Evolutionary conservation across 139 green algal genomes (phyloP), one percentile per base, ranked within the genome.

Genomic region (Tetraselmis chui): DNA sequence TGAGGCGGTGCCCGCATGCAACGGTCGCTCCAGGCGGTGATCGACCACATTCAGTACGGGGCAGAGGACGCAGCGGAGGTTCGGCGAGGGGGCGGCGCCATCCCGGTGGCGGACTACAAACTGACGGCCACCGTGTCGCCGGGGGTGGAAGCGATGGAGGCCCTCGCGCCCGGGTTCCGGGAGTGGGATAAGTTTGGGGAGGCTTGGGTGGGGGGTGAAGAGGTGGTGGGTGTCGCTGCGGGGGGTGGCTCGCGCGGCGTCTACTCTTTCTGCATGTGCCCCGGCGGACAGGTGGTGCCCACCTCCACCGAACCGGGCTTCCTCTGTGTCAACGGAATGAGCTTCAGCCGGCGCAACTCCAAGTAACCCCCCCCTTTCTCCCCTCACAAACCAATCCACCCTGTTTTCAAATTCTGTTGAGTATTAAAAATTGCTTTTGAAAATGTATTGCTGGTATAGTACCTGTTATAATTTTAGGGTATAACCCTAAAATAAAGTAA

Each of bases 261-360:
- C 30, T 97, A 92, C 87, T 92, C 86, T n/a, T 97, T 97, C 81
- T 97, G 94, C 84, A 97, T 97, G 94, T 97, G 94, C 78, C 94
- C 94, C 2, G 92, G 91, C 0, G 91, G 87, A 18, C 82, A 88
- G 78, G 84, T 87, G 80, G 93, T 97, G 59, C 89, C 89, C 45
- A 97, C 94, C 11, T 91, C 78, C 81, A 93, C 87, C 1, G 84
- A 59, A 26, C 81, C 82, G 75, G 80, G 89, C 2, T 89, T 96
- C 86, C 88, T 97, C 29, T 97, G 94, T 88, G 88, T 97, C 83
- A 97, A 97, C 83, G 94, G 94, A 45, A 97, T 97, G 94, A 92
- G 84, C 80, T 97, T 97, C 87, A 92, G 86, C 75, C 80, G 82
- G 28, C 83, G 87, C 78, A 88, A 91, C 75, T 90, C 82, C 24